These are phyloP conservation scores for Ceratocystis variospora DNA, from an alignment of 2,329 filamentous ascomycete genomes.

Conservation along the genomic window DNA sequence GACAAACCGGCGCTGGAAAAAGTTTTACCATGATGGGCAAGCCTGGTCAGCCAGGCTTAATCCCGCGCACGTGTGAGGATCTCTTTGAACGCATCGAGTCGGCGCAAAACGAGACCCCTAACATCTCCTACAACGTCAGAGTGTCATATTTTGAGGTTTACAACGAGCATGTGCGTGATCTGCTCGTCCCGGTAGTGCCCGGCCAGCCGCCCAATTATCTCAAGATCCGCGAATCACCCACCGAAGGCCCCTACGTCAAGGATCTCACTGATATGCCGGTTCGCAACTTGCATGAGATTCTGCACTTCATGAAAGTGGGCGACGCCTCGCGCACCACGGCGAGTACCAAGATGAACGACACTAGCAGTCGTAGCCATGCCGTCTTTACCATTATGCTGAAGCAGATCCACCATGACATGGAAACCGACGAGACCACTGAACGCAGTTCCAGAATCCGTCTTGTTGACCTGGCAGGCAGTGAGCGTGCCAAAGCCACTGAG, in stretches of 20 bases:
- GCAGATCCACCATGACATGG: conserved; percentile 94
- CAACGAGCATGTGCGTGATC: conserved; percentile 94
- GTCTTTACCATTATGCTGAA: conserved; percentile 98
- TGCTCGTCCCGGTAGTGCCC: conserved; percentile 59
- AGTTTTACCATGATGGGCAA: conserved; percentile 98
- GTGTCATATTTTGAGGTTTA: conserved; percentile 99
- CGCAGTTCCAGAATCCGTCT: conserved; percentile 84
- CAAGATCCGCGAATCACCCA: conserved; percentile 91
- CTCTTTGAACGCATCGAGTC: conserved; percentile 85
- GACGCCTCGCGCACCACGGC: conserved; percentile 79
- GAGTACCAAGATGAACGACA: conserved; percentile 99
- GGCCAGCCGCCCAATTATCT: conserved; percentile 77
- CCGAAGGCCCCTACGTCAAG: conserved; percentile 92
- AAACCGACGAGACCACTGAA: conserved; percentile 95
- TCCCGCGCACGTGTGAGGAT: conserved; percentile 89
- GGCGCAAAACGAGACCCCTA: conserved; percentile 62
- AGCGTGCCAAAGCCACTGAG: conserved; percentile 89
- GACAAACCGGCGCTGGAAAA: conserved; percentile 94
- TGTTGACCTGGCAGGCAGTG: conserved; percentile 87
- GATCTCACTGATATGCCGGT: conserved; percentile 89
- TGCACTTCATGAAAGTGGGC: conserved; percentile 80
- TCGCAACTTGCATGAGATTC: conserved; percentile 70
- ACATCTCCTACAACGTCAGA: conserved; percentile 91
- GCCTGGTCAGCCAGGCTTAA: conserved; percentile 72
- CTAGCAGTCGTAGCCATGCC: conserved; percentile 86